Evolutionary conservation across 1,139 yeast genomes (phyloP).

Genomic region (Yamadazyma jaroonii): DNA sequence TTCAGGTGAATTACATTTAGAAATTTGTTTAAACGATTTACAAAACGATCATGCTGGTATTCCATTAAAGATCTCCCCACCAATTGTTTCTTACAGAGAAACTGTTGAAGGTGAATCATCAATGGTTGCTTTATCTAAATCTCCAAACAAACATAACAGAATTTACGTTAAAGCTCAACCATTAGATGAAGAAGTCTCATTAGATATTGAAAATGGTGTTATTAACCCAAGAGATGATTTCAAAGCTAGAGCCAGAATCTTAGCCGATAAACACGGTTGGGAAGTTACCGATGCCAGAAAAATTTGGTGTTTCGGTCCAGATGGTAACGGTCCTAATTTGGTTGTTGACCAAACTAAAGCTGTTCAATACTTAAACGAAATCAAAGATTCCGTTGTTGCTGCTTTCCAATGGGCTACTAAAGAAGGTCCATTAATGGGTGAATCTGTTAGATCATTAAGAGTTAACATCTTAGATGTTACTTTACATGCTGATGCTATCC

Average conservation of each 20-base stretch:
- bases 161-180: conserved; percentile 97
- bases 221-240: conserved; percentile 96
- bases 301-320: conserved; percentile 99
- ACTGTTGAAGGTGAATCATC: conserved; percentile 92
- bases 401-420: conserved; percentile 99
- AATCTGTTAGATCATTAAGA: conserved; percentile 93
- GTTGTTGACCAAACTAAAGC: conserved; percentile 99
- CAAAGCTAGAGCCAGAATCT: conserved; percentile 98
- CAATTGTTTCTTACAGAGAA: conserved; percentile 99
- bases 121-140: conserved; percentile 95
- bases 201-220: conserved; percentile 91
- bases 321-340: conserved; percentile 97
- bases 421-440: conserved; percentile 99
- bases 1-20: conserved; percentile 99
- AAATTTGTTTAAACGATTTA: conserved; percentile 93
- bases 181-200: conserved; percentile 86
- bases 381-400: conserved; percentile 99
- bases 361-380: conserved; percentile 97
- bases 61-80: conserved; percentile 96
- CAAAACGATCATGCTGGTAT: conserved; percentile 99
- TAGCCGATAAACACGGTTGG: conserved; percentile 99
- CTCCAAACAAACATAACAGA: conserved; percentile 99
- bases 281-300: conserved; percentile 99
- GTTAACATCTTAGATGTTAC: conserved; percentile 98
- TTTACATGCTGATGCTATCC: conserved; percentile 99